These are phyloP conservation scores for Botryosphaeria dothidea DNA, from an alignment of 2,329 filamentous ascomycete genomes.

Conservation along the genomic window DNA sequence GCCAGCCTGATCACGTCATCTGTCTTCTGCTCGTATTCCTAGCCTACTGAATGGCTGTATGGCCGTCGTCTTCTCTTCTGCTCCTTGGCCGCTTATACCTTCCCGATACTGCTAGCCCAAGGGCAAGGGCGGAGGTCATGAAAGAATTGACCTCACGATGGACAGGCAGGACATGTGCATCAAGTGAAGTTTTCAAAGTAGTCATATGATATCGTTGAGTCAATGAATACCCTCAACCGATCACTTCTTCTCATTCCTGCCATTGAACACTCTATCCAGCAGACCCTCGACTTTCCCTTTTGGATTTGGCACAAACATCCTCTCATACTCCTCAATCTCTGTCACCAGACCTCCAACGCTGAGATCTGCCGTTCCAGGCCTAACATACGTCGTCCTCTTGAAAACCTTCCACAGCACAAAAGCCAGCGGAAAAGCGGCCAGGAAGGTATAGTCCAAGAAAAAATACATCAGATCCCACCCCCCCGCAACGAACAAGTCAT, in stretches of 20 bases:
- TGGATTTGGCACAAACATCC: neutral
- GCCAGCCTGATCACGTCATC: too few species aligned
- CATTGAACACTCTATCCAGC: constrained; percentile 9
- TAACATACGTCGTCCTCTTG: constrained; percentile 16
- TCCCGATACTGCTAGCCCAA: neutral
- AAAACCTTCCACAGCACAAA: constrained; percentile 16
- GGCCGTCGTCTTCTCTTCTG: too few species aligned
- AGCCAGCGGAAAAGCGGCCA: neutral
- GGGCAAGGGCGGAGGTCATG: neutral
- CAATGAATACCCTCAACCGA: neutral
- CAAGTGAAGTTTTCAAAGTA: too few species aligned
- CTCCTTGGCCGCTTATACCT: too few species aligned
- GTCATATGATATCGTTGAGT: too few species aligned
- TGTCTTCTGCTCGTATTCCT: too few species aligned
- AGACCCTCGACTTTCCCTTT: neutral
- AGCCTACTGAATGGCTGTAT: too few species aligned
- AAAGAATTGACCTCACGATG: too few species aligned
- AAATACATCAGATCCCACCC: constrained; percentile 72
- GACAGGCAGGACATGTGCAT: too few species aligned
- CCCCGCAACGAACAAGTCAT: constrained; percentile 70
- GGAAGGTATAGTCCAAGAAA: constrained; percentile 44
- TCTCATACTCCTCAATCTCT: constrained; percentile 19
- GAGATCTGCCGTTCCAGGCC: constrained; percentile 15
- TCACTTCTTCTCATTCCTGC: neutral
- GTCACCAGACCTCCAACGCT: constrained; percentile 9